Percentiles rank a stretch among this genome's conserved stretches.
phyloP scores from a whole-genome alignment of 2,329 filamentous ascomycete species.

The Diaporthe sp. region DNA sequence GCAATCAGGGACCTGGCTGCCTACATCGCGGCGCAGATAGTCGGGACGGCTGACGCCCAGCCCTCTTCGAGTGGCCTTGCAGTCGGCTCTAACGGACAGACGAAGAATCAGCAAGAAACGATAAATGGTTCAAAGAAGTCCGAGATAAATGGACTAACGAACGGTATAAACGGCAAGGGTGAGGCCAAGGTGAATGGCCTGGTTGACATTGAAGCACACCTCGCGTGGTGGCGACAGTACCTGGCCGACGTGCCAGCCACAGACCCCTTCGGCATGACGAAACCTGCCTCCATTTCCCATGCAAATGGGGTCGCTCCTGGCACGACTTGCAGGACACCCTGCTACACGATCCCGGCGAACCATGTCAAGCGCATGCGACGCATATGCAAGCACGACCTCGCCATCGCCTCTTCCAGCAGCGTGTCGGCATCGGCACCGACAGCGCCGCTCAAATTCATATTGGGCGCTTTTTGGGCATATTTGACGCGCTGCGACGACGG shows the following conservation, averaged over 20 bases:
- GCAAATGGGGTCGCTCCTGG: neutral
- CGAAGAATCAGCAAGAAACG: neutral
- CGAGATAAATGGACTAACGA: neutral
- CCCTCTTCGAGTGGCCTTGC: neutral
- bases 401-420: neutral
- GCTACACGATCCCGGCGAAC: neutral
- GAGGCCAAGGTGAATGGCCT: neutral
- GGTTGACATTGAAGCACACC: neutral
- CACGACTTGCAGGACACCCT: neutral
- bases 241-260: neutral
- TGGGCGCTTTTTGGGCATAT: conserved; percentile 2
- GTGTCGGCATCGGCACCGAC: neutral
- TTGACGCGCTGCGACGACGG: neutral
- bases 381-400: conserved; percentile 8
- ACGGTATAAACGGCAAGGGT: neutral
- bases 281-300: neutral
- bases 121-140: neutral
- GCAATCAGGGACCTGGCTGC: neutral
- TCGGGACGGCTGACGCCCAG: neutral
- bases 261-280: neutral
- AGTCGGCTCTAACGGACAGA: neutral
- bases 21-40: conserved; percentile 12
- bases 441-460: neutral
- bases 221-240: conserved; percentile 9
- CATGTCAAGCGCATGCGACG: conserved; percentile 11